Evolutionary conservation across 2,329 filamentous ascomycete species (phyloP).

Genomic region (Whalleya microplaca): DNA sequence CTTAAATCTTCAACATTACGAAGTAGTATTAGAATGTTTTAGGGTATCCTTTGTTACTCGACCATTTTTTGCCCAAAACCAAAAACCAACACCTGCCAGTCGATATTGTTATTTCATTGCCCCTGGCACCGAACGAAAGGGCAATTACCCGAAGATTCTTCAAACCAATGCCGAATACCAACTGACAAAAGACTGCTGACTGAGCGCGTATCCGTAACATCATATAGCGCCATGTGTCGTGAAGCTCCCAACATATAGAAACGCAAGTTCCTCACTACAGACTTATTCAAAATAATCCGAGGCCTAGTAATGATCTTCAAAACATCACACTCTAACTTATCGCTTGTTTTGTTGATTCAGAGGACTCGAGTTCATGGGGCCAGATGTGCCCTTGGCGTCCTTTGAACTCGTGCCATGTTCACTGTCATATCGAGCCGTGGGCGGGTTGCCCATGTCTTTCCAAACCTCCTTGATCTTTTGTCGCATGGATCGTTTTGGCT

Average conservation of each 20-base stretch:
- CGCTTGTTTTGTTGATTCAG: background rate
- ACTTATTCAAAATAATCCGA: background rate
- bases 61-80: background rate
- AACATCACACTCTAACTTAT: background rate
- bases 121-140: too few species aligned
- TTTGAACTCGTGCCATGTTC: constrained; percentile 4
- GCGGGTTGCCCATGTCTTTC: constrained; percentile 13
- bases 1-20: background rate
- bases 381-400: background rate
- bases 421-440: constrained; percentile 9
- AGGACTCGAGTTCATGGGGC: constrained; percentile 11
- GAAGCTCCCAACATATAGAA: background rate
- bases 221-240: too few species aligned
- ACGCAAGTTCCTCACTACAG: too few species aligned
- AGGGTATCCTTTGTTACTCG: background rate
- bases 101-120: too few species aligned
- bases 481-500: constrained; percentile 21
- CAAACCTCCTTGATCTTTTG: constrained; percentile 20
- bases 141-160: too few species aligned
- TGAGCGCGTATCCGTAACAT: too few species aligned
- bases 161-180: too few species aligned
- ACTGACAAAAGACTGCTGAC: too few species aligned
- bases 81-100: background rate
- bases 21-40: background rate
- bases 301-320: background rate